A percentile compares a stretch with the other conserved stretches of the same genome.
These are phyloP conservation scores for Exserohilum turcica DNA, from an alignment of 2,329 filamentous ascomycete species.

Conservation along the genomic window DNA sequence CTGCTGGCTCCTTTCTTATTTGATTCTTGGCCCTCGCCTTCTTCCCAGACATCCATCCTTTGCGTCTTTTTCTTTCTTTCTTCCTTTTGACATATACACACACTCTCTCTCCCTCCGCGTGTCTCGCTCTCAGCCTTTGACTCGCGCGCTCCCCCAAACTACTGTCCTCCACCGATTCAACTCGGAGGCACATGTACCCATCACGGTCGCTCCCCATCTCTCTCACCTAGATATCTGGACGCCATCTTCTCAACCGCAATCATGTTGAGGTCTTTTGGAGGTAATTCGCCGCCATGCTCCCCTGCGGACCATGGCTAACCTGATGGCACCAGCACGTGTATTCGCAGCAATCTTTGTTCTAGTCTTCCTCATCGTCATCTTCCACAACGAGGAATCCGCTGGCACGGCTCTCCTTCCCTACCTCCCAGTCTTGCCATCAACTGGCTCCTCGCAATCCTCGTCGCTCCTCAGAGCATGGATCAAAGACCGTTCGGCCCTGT, in stretches of 20 bases:
- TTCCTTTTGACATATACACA: background rate
- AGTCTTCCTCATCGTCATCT: slow-evolving; percentile 31
- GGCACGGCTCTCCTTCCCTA: slow-evolving; percentile 30
- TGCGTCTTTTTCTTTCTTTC: background rate
- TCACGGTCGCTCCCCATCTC: slow-evolving; percentile 1
- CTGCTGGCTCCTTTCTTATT: background rate
- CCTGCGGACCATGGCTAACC: slow-evolving; percentile 6
- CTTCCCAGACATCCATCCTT: background rate
- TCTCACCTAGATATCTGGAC: background rate
- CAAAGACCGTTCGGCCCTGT: slow-evolving; percentile 37
- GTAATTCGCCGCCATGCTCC: background rate
- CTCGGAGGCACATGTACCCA: slow-evolving; percentile 11
- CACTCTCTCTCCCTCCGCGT: background rate
- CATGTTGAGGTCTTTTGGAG: slow-evolving; percentile 32
- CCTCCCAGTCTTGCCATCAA: slow-evolving; percentile 26
- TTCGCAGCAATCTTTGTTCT: slow-evolving; percentile 29
- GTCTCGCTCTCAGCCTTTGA: background rate
- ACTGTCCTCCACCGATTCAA: slow-evolving; percentile 19
- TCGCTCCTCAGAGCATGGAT: slow-evolving; percentile 31
- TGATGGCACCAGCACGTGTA: slow-evolving; percentile 20
- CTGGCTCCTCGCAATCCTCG: slow-evolving; percentile 16
- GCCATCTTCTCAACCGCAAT: slow-evolving; percentile 1
- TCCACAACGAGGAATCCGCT: slow-evolving; percentile 32
- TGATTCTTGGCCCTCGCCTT: background rate
- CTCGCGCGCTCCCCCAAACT: background rate